phyloP scores from a whole-genome alignment of 2,329 filamentous ascomycete genomes.

The Fusarium papillatum region DNA sequence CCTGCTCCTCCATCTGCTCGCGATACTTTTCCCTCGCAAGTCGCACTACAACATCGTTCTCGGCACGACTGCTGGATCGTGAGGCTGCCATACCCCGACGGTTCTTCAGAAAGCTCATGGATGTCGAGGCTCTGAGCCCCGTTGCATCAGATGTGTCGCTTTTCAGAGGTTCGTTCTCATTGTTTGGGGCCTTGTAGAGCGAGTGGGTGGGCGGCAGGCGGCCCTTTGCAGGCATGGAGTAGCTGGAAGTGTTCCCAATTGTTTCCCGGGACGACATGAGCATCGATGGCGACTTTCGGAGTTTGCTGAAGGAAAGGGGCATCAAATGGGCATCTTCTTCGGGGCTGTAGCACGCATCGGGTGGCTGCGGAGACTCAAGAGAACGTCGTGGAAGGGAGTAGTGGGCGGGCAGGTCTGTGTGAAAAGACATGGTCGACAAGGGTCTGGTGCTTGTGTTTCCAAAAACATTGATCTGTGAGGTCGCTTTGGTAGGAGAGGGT shows the following conservation, averaged over 20 bases:
- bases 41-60: slow-evolving; percentile 52
- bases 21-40: slow-evolving; percentile 53
- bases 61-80: slow-evolving; percentile 28
- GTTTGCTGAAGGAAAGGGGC: slow-evolving; percentile 61
- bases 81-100: slow-evolving; percentile 43
- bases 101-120: slow-evolving; percentile 65
- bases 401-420: slow-evolving; percentile 13
- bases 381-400: slow-evolving; percentile 40
- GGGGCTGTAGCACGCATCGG: slow-evolving; percentile 59
- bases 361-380: slow-evolving; percentile 45
- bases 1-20: slow-evolving; percentile 50
- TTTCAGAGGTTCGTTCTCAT: slow-evolving; percentile 47
- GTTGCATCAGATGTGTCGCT: background rate
- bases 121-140: slow-evolving; percentile 62
- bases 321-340: slow-evolving; percentile 63
- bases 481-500: slow-evolving; percentile 16
- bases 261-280: slow-evolving; percentile 50
- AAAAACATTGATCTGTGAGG: slow-evolving; percentile 14
- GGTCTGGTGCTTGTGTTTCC: slow-evolving; percentile 30
- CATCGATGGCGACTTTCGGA: slow-evolving; percentile 71
- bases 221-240: slow-evolving; percentile 16
- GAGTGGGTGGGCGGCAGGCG: slow-evolving; percentile 22
- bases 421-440: slow-evolving; percentile 29
- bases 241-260: slow-evolving; percentile 24
- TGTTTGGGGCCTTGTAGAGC: slow-evolving; percentile 21